Evolutionary conservation across 1,284 basidiomycete genomes (phyloP).

Genomic region (Leccinum insolens): DNA sequence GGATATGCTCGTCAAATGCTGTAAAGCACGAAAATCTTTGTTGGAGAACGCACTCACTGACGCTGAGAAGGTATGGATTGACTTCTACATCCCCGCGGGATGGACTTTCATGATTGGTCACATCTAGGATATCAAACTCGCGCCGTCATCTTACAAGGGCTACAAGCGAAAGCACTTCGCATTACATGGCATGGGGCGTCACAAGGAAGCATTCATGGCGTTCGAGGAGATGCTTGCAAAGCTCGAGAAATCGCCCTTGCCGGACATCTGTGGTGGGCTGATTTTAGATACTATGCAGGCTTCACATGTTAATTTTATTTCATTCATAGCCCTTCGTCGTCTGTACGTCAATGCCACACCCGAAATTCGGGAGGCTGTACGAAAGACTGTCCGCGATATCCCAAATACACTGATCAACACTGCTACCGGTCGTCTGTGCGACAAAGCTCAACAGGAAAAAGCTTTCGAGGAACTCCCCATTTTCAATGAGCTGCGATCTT

Average conservation of each 20-base stretch:
- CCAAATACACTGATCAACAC: constrained; percentile 1
- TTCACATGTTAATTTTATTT: neutral
- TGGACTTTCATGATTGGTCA: neutral
- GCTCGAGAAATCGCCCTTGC: neutral
- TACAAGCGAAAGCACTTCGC: neutral
- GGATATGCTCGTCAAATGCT: neutral
- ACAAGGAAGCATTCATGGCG: constrained; percentile 3
- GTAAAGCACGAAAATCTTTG: neutral
- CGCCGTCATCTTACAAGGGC: neutral
- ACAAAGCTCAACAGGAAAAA: neutral
- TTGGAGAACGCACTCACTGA: neutral
- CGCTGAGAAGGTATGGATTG: constrained; percentile 1
- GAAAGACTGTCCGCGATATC: neutral
- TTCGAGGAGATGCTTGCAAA: constrained; percentile 2
- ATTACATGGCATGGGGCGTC: neutral
- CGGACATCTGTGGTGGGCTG: neutral
- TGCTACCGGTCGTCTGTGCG: neutral
- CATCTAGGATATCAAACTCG: neutral
- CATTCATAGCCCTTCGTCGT: neutral
- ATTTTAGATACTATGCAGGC: too few relatives aligned
- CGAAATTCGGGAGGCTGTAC: neutral
- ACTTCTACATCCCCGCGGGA: neutral
- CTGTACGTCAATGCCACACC: neutral
- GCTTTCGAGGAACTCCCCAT: neutral
- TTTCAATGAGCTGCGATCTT: neutral